Conservation (phyloP, 257 asterid genomes). For the Forsythia suspensa region DNA sequence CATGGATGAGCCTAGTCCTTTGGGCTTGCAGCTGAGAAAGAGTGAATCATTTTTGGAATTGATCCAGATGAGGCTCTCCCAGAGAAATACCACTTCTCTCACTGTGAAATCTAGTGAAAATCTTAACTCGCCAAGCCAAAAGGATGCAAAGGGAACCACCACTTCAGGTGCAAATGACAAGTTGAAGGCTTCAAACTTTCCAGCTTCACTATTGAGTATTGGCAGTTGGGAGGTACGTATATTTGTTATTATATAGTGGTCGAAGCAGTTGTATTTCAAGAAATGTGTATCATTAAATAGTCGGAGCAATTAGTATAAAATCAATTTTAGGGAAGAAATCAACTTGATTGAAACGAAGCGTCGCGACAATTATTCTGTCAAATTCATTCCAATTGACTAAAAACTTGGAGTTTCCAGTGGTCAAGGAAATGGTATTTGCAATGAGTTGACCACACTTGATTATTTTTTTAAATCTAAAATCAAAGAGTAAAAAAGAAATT, state of each 20-base stretch:
- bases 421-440: neutral
- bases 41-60: conserved; percentile 74
- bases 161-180: conserved; percentile 53
- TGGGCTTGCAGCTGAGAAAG: conserved; percentile 71
- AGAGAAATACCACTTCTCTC: conserved; percentile 25
- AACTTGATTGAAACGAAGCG: conserved; percentile 1
- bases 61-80: conserved; percentile 66
- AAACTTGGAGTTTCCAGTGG: neutral
- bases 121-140: conserved; percentile 25
- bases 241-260: conserved; percentile 8
- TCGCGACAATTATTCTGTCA: neutral
- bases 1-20: conserved; percentile 77
- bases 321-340: neutral
- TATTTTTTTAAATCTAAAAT: no score
- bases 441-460: neutral
- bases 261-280: conserved; percentile 1
- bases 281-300: neutral
- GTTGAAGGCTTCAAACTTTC: conserved; percentile 78
- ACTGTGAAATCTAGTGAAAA: conserved; percentile 27
- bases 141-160: conserved; percentile 35
- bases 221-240: conserved; percentile 84
- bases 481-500: neutral
- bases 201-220: conserved; percentile 61
- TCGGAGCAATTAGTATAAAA: neutral
- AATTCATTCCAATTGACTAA: neutral